These are phyloP conservation scores for Ilyonectria robusta DNA, from an alignment of 2,329 filamentous ascomycete genomes.

Conservation along the genomic window DNA sequence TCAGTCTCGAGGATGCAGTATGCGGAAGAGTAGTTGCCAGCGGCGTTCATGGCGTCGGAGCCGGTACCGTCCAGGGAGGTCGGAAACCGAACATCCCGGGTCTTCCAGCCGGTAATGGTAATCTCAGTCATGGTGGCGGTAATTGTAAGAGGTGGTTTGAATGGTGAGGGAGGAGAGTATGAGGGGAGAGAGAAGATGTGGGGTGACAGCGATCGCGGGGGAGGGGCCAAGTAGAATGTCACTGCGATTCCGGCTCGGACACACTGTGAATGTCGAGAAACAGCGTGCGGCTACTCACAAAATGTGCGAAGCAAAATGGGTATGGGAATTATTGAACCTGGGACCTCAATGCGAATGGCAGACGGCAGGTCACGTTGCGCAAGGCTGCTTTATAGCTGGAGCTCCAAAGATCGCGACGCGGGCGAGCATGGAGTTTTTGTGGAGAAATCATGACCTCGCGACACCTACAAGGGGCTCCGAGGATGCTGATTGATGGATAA, in stretches of 20 bases:
- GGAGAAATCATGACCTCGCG: slow-evolving; percentile 39
- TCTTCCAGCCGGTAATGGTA: slow-evolving; percentile 80
- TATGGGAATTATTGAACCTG: not conserved
- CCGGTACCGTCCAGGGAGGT: slow-evolving; percentile 98
- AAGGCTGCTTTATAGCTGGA: slow-evolving; percentile 40
- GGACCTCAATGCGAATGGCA: not conserved
- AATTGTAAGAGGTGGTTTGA: slow-evolving; percentile 8
- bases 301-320: not conserved
- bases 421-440: slow-evolving; percentile 31
- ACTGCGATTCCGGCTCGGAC: slow-evolving; percentile 2
- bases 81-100: slow-evolving; percentile 83
- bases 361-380: slow-evolving; percentile 15
- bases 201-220: slow-evolving; percentile 43
- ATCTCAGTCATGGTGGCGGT: slow-evolving; percentile 61
- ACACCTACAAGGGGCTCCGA: slow-evolving; percentile 23
- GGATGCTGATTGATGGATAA: slow-evolving; percentile 43
- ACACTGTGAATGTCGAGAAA: not conserved
- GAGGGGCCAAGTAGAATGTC: slow-evolving; percentile 30
- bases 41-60: slow-evolving; percentile 96
- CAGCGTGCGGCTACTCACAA: not conserved
- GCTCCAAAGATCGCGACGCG: slow-evolving; percentile 24
- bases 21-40: slow-evolving; percentile 92
- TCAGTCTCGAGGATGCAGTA: slow-evolving; percentile 93
- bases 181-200: slow-evolving; percentile 30
- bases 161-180: slow-evolving; percentile 16